A percentile compares a stretch with the other conserved stretches of the same genome.
Evolutionary conservation across 2,329 filamentous ascomycete genomes (phyloP).

Genomic region (Cytospora leucostoma): DNA sequence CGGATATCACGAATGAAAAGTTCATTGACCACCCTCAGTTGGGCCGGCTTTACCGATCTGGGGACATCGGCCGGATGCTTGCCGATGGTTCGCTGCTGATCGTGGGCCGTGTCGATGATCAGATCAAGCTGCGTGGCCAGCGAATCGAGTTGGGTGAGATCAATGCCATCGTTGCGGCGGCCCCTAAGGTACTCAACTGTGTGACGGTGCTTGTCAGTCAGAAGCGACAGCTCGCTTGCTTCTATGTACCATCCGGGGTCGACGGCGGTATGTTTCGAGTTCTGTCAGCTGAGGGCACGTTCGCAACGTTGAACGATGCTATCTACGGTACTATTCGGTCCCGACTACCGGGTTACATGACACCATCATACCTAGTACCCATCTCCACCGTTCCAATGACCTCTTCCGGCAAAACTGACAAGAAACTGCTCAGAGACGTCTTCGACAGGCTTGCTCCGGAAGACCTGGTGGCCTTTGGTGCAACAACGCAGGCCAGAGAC

Average conservation of each 20-base stretch:
- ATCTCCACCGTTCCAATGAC: slow-evolving; percentile 71
- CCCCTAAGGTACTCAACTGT: slow-evolving; percentile 58
- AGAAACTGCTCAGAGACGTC: slow-evolving; percentile 48
- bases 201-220: slow-evolving; percentile 60
- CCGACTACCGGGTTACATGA: slow-evolving; percentile 72
- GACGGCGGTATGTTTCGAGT: slow-evolving; percentile 37
- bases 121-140: slow-evolving; percentile 80
- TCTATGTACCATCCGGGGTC: slow-evolving; percentile 58
- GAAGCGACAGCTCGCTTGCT: slow-evolving; percentile 60
- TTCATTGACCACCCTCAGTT: slow-evolving; percentile 69
- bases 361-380: slow-evolving; percentile 73
- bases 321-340: slow-evolving; percentile 58
- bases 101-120: slow-evolving; percentile 72
- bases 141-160: slow-evolving; percentile 79
- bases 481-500: slow-evolving; percentile 33
- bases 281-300: slow-evolving; percentile 40
- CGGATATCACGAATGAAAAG: slow-evolving; percentile 62
- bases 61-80: slow-evolving; percentile 79
- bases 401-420: slow-evolving; percentile 73
- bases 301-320: slow-evolving; percentile 38
- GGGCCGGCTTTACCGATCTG: slow-evolving; percentile 78
- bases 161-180: slow-evolving; percentile 59
- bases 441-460: slow-evolving; percentile 50
- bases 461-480: slow-evolving; percentile 40
- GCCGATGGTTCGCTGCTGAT: slow-evolving; percentile 75